Conservation (phyloP, 352 stramenopile species). For the Pythium rhizo-oryzae region DNA sequence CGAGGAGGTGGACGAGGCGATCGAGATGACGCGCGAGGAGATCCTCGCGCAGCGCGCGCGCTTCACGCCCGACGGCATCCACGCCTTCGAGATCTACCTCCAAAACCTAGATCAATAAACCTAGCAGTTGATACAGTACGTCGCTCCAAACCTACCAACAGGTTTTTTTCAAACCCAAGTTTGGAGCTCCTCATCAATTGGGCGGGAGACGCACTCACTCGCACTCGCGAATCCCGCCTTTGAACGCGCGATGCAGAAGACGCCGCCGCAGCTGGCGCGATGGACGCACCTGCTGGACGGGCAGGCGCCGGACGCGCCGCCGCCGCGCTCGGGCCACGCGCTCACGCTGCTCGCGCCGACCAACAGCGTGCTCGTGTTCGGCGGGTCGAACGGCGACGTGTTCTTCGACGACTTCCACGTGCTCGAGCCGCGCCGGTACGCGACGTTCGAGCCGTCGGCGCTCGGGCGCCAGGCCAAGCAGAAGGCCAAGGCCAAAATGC, state of each 20-base stretch:
- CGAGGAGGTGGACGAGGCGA: constrained; percentile 82
- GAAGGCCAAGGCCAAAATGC: constrained; percentile 17
- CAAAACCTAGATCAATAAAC: constrained; percentile 18
- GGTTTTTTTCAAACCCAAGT: constrained; percentile 1
- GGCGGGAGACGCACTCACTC: neutral
- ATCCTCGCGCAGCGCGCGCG: constrained; percentile 58
- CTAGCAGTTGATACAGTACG: constrained; percentile 15
- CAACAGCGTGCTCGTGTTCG: constrained; percentile 60
- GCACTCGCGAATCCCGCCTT: neutral
- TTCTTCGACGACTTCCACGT: constrained; percentile 71
- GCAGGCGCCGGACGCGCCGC: constrained; percentile 15
- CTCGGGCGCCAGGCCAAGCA: constrained; percentile 8
- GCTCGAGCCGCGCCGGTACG: constrained; percentile 44
- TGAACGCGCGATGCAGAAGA: neutral
- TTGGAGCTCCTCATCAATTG: neutral
- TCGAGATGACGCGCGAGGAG: constrained; percentile 72
- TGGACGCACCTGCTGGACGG: constrained; percentile 36
- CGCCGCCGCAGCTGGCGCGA: constrained; percentile 10
- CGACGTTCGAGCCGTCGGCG: neutral
- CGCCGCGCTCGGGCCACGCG: constrained; percentile 57
- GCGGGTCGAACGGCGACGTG: constrained; percentile 55
- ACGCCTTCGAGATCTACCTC: constrained; percentile 79
- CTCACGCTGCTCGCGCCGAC: constrained; percentile 54
- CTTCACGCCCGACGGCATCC: constrained; percentile 85
- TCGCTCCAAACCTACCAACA: too few species aligned